Conservation (phyloP, 2,329 filamentous ascomycete genomes). For the Keithomyces neogunnii region DNA sequence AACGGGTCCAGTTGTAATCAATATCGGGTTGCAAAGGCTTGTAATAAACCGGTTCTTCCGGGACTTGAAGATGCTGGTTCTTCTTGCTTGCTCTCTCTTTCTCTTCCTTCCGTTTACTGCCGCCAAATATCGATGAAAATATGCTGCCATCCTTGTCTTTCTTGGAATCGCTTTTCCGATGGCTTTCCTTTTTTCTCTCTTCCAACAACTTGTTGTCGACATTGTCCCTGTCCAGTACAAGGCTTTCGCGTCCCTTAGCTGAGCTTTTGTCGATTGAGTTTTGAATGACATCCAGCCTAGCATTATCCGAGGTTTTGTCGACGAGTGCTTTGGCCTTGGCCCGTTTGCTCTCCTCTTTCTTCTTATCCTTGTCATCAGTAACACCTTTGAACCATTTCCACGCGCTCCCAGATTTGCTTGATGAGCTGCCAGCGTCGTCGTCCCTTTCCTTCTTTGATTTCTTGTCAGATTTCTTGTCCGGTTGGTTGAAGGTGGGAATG, state of each 20-base stretch:
- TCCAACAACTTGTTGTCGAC: constrained; percentile 65
- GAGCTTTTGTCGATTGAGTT: constrained; percentile 68
- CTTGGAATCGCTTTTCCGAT: constrained; percentile 68
- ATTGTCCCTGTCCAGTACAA: constrained; percentile 72
- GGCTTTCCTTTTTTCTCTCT: constrained; percentile 73
- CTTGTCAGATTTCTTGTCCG: constrained; percentile 68
- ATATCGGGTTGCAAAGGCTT: constrained; percentile 74
- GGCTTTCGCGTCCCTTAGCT: constrained; percentile 66
- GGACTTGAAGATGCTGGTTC: constrained; percentile 62
- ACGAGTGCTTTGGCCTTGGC: constrained; percentile 51
- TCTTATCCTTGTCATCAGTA: constrained; percentile 57
- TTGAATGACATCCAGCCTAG: constrained; percentile 78
- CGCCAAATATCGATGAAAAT: constrained; percentile 90
- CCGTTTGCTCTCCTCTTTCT: constrained; percentile 56
- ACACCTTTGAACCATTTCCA: constrained; percentile 76
- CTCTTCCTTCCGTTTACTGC: constrained; percentile 78
- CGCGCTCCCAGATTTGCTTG: constrained; percentile 60
- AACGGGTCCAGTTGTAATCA: constrained; percentile 93
- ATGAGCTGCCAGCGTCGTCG: constrained; percentile 48
- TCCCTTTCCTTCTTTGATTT: constrained; percentile 68
- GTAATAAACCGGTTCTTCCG: constrained; percentile 62
- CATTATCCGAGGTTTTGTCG: constrained; percentile 64
- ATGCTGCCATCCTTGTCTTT: constrained; percentile 90
- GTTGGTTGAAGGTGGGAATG: constrained; percentile 61
- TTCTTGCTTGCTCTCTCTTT: constrained; percentile 69